Percentiles rank a stretch among this genome's conserved stretches.
phyloP scores from a whole-genome alignment of 208 protist genomes.

The Trypanosomatidae sp. region DNA sequence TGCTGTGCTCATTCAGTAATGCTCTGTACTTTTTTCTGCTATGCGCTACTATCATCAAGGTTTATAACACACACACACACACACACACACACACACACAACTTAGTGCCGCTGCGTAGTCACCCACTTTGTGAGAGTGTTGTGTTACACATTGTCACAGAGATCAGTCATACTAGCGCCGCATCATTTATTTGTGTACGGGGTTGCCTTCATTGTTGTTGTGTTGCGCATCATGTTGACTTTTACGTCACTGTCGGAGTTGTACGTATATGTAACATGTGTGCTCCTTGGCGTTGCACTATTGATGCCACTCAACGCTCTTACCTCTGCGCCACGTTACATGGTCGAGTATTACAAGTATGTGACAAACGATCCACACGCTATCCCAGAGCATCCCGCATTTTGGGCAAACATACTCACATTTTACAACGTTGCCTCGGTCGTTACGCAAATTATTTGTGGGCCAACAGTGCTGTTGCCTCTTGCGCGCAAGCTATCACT shows the following conservation, averaged over 20 bases:
- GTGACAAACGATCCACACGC: conserved; percentile 32
- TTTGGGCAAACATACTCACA: conserved; percentile 67
- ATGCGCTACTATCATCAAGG: no score
- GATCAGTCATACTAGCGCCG: no score
- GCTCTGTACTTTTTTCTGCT: no score
- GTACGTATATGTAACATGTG: conserved; percentile 64
- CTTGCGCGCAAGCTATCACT: conserved; percentile 36
- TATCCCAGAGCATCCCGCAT: conserved; percentile 16
- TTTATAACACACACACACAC: no score
- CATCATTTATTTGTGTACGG: neutral
- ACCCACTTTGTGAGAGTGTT: no score
- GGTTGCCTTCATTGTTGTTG: conserved; percentile 2
- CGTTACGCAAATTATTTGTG: conserved; percentile 42
- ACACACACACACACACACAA: no score
- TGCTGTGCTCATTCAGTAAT: no score
- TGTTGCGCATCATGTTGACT: conserved; percentile 5
- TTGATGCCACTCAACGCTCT: conserved; percentile 85
- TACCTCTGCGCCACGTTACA: conserved; percentile 68
- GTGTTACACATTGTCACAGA: no score
- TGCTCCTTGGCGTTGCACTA: conserved; percentile 69
- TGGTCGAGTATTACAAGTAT: conserved; percentile 77
- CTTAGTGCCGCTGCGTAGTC: no score
- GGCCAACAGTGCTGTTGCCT: conserved; percentile 48
- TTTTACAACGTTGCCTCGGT: conserved; percentile 72
- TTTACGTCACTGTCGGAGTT: conserved; percentile 29